Evolutionary conservation across 2,329 filamentous ascomycete species (phyloP).

Genomic region (Calycina marina): DNA sequence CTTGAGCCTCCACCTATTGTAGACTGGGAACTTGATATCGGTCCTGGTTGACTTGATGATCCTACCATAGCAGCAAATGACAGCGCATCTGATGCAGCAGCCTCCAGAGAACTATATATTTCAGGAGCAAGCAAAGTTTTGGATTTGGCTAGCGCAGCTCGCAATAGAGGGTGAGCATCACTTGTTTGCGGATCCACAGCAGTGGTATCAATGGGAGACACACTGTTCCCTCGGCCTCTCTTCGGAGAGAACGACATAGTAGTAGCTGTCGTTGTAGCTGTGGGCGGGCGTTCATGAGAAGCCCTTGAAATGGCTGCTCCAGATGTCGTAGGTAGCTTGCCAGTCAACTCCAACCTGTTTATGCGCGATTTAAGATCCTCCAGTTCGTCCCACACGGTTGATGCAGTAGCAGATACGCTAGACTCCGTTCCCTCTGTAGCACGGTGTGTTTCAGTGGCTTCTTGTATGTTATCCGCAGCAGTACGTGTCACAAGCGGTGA

Average conservation of each 20-base stretch:
- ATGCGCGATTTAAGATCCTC: slow-evolving; percentile 93
- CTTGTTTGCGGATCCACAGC: slow-evolving; percentile 28
- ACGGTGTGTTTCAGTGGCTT: slow-evolving; percentile 29
- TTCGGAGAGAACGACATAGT: slow-evolving; percentile 86
- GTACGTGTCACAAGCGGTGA: slow-evolving; percentile 41
- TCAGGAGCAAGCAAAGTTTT: slow-evolving; percentile 54
- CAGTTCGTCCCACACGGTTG: slow-evolving; percentile 93
- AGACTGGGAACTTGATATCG: slow-evolving; percentile 43
- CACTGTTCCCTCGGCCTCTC: slow-evolving; percentile 38
- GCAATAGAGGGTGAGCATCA: slow-evolving; percentile 62
- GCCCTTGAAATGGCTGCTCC: slow-evolving; percentile 55
- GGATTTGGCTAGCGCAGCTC: slow-evolving; percentile 67
- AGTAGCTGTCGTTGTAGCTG: slow-evolving; percentile 80
- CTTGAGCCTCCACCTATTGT: slow-evolving; percentile 26
- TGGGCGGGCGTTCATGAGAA: slow-evolving; percentile 65
- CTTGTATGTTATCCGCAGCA: slow-evolving; percentile 26
- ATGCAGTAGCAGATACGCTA: slow-evolving; percentile 73
- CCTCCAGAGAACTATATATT: slow-evolving; percentile 67
- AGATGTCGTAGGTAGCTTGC: slow-evolving; percentile 72
- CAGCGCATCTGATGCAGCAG: slow-evolving; percentile 68
- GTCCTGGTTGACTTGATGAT: slow-evolving; percentile 50
- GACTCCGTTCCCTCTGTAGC: slow-evolving; percentile 64
- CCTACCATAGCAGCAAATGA: slow-evolving; percentile 67
- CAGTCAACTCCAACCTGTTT: slow-evolving; percentile 75
- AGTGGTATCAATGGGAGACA: slow-evolving; percentile 30